Base-by-base conservation (phyloP, 2,329 filamentous ascomycete genomes). In the Ilyonectria sp. region DNA sequence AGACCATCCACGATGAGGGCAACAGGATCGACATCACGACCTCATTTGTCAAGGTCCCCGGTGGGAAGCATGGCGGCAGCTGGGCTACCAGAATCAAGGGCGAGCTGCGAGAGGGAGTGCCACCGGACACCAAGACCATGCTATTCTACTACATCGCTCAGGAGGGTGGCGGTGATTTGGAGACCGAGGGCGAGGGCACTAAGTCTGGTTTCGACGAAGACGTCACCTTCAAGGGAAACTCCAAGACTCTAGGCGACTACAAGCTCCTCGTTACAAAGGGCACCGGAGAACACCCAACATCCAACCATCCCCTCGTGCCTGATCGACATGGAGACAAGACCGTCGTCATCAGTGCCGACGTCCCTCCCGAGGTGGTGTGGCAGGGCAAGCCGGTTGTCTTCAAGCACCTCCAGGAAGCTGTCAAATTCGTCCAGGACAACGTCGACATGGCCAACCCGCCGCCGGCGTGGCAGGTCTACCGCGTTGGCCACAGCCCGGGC, bases 41-140 rank as follows among this genome's bases (percentile, higher is more conserved):
- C 49, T 93, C 94, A 58, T 98, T 98, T 81, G 90, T 98, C 77
- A 99, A 98, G 82, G 88, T 97, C 40, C 93, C 95, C 2, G 94
- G 95, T 23, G 95, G 94, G 60, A 85, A 86, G 21, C 88, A 97
- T 79, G 95, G 94, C 65, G 96, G 96, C 63, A 97, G 91, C 82
- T 99, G 96, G 96, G 96, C 91, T 61, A 94, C 92, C 43, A 88
- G 96, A 65, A 91, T 99, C 76, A 95, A 93, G 82, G 96, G 96
- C 23, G 89, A 88, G 49, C 92, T 93, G 44, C 89, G 93, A 54
- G 88, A 91, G 6, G 92, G 92, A 78, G 92, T 88, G 0, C 86
- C 90, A 6, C 79, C 84, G 1, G 86, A 92, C 69, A 84, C 94
- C 64, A 93, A 93, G 79, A 95, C 92, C 0, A 91, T 93, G 2